A percentile compares a stretch with the other conserved stretches of the same genome.
Evolutionary conservation across 2,329 filamentous ascomycete genomes (phyloP).

Genomic region (Chalaropsis thielavioides): DNA sequence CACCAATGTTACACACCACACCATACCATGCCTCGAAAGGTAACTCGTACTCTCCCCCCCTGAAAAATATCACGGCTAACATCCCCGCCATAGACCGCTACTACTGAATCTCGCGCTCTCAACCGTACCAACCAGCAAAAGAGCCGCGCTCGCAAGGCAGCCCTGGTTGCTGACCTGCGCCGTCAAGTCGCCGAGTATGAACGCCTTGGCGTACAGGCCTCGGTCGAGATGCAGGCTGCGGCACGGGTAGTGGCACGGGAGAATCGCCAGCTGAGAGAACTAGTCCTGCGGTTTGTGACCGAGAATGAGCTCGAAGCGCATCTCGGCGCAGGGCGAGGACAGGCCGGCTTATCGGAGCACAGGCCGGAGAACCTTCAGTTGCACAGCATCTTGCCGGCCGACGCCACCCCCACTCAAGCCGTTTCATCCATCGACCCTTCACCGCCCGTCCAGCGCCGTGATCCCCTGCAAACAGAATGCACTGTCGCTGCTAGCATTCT

Average conservation of each 20-base stretch:
- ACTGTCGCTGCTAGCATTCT: conserved; percentile 9
- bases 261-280: not conserved
- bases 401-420: not conserved
- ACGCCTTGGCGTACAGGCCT: conserved; percentile 8
- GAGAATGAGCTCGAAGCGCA: conserved; percentile 1
- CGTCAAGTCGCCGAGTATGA: not conserved
- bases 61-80: not conserved
- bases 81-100: not conserved
- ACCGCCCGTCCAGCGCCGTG: not conserved
- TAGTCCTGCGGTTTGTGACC: conserved; percentile 1
- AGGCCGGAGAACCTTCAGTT: not conserved
- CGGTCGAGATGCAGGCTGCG: conserved; percentile 5
- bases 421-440: too few species aligned
- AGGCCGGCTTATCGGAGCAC: not conserved
- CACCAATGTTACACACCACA: not conserved
- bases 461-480: conserved; percentile 10
- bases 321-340: not conserved
- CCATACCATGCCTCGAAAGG: not conserved
- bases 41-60: not conserved
- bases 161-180: conserved; percentile 9
- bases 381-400: not conserved
- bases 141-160: conserved; percentile 12
- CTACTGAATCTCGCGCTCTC: conserved; percentile 4
- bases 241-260: conserved; percentile 1
- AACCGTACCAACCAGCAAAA: conserved; percentile 11